Conservation (phyloP, 148 eudicot species). For the Vaccinium darrowii region DNA sequence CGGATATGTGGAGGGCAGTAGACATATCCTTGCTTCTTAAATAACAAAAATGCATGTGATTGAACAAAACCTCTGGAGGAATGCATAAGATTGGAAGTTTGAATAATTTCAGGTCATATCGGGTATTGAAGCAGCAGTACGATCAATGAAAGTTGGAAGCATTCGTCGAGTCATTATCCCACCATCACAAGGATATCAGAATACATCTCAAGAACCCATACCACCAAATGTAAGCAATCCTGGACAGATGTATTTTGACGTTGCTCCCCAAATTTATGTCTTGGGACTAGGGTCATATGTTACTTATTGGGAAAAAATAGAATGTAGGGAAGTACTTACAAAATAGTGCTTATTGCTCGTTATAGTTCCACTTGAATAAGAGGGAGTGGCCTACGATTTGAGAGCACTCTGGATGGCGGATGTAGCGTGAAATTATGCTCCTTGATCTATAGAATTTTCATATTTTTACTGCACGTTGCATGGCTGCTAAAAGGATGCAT, state of each 20-base stretch:
- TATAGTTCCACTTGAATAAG: background rate
- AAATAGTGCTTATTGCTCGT: background rate
- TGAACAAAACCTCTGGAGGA: background rate
- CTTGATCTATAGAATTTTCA: background rate
- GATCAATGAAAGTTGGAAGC: slow-evolving; percentile 80
- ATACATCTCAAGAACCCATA: slow-evolving; percentile 73
- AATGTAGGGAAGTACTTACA: background rate
- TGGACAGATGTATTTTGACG: background rate
- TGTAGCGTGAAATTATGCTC: background rate
- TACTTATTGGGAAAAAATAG: background rate
- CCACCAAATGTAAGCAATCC: slow-evolving; percentile 69
- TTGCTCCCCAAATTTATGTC: background rate
- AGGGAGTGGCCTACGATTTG: background rate
- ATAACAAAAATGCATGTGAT: background rate
- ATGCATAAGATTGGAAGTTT: background rate
- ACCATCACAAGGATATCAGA: slow-evolving; percentile 90
- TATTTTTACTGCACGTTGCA: background rate
- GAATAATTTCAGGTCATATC: slow-evolving; percentile 54
- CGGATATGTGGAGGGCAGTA: background rate
- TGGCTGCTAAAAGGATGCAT: background rate
- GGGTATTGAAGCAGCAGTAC: slow-evolving; percentile 74
- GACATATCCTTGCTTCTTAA: background rate
- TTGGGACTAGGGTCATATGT: background rate
- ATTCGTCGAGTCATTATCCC: slow-evolving; percentile 78
- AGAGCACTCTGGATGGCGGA: background rate